Evolutionary conservation across 2,329 filamentous ascomycete genomes (phyloP).

Genomic region (Sarocladium brachiariae): DNA sequence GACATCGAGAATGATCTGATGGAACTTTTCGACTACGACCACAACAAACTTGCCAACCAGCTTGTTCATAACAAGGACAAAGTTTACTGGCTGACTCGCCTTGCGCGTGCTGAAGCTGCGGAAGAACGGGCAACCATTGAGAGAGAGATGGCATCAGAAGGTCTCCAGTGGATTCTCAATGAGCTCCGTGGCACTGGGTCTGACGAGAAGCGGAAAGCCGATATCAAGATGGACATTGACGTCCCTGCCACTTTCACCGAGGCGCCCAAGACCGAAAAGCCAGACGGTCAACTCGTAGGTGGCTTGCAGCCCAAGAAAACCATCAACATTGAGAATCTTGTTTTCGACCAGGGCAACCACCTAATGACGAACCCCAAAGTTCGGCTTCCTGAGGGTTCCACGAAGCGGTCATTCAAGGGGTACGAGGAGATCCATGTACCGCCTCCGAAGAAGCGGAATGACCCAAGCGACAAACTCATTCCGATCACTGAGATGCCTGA

Average conservation of each 20-base stretch:
- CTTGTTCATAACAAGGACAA: conserved; percentile 89
- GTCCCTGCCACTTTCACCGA: conserved; percentile 52
- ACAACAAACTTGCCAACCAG: conserved; percentile 86
- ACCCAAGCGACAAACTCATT: conserved; percentile 72
- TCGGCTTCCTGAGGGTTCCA: conserved; percentile 86
- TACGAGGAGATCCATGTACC: conserved; percentile 99
- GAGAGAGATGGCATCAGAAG: conserved; percentile 84
- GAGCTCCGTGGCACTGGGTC: conserved; percentile 68
- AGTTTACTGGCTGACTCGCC: conserved; percentile 88
- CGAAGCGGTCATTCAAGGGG: conserved; percentile 91
- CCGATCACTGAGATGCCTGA: conserved; percentile 84
- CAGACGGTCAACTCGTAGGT: conserved; percentile 66
- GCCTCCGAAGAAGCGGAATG: conserved; percentile 78
- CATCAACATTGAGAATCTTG: conserved; percentile 90
- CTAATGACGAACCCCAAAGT: conserved; percentile 99
- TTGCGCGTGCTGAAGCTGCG: conserved; percentile 75
- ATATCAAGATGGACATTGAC: conserved; percentile 95
- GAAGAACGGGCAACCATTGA: conserved; percentile 72
- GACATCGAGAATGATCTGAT: conserved; percentile 98
- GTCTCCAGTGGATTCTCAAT: conserved; percentile 77
- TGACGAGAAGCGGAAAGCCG: conserved; percentile 60
- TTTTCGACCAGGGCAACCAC: conserved; percentile 97
- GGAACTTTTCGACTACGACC: conserved; percentile 96
- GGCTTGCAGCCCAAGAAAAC: conserved; percentile 79
- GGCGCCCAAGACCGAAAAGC: conserved; percentile 44